phyloP scores from a whole-genome alignment of 2,329 filamentous ascomycete species.

The Exophiala sp. region DNA sequence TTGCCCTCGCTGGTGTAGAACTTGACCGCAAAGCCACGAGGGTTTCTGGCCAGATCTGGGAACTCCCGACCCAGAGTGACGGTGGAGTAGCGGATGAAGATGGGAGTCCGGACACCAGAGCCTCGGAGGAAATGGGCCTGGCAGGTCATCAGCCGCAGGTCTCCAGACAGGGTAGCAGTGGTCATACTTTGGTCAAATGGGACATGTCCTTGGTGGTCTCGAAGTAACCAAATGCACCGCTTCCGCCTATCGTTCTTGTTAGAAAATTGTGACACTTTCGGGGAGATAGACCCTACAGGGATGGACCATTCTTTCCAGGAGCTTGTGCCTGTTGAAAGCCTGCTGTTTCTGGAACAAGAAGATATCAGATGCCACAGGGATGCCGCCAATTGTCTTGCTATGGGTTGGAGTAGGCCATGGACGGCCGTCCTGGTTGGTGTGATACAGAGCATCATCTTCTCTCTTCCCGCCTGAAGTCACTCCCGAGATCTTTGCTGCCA shows the following conservation, averaged over 20 bases:
- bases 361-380: slow-evolving; percentile 47
- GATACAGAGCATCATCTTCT: slow-evolving; percentile 47
- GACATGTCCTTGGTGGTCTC: slow-evolving; percentile 27
- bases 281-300: slow-evolving; percentile 21
- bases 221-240: slow-evolving; percentile 30
- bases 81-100: slow-evolving; percentile 45
- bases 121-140: slow-evolving; percentile 38
- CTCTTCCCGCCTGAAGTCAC: slow-evolving; percentile 43
- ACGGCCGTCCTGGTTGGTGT: slow-evolving; percentile 51
- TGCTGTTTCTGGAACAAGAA: slow-evolving; percentile 53
- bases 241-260: not conserved
- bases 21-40: slow-evolving; percentile 47
- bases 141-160: not conserved
- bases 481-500: slow-evolving; percentile 48
- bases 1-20: slow-evolving; percentile 50
- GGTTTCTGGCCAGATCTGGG: slow-evolving; percentile 45
- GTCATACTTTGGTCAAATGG: slow-evolving; percentile 25
- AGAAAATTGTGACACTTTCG: not conserved
- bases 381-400: slow-evolving; percentile 50
- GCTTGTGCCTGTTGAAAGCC: slow-evolving; percentile 52
- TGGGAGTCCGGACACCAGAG: slow-evolving; percentile 45
- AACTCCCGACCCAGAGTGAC: slow-evolving; percentile 43
- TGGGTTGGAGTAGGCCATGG: slow-evolving; percentile 48
- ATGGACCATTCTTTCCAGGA: slow-evolving; percentile 39
- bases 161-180: not conserved